Evolutionary conservation across 352 stramenopile genomes (phyloP).

Genomic region (Phytopythium delawarense): DNA sequence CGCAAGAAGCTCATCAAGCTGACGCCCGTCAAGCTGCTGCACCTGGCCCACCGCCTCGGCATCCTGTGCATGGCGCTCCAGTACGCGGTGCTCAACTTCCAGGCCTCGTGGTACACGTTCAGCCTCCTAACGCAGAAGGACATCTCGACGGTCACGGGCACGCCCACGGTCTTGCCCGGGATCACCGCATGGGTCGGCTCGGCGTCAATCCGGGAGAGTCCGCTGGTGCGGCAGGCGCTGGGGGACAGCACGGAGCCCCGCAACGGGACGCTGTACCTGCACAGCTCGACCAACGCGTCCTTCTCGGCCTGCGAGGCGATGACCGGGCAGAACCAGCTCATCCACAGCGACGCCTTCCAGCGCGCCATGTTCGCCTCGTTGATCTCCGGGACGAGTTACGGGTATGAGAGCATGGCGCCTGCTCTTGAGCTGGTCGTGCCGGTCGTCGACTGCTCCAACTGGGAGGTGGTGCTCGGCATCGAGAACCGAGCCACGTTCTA

Average conservation of each 20-base stretch:
- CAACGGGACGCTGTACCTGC: conserved; percentile 31
- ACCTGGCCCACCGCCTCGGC: conserved; percentile 11
- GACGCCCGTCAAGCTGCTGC: conserved; percentile 4
- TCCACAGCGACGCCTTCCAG: conserved; percentile 37
- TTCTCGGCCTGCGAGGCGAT: conserved; percentile 17
- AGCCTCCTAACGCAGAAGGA: conserved; percentile 14
- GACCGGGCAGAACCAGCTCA: conserved; percentile 10
- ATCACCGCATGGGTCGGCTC: conserved; percentile 27
- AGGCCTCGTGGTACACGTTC: conserved; percentile 19
- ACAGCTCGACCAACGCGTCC: conserved; percentile 15
- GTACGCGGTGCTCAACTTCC: conserved; percentile 25
- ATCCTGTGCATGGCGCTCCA: conserved; percentile 20
- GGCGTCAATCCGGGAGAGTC: conserved; percentile 24
- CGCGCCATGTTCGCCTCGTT: conserved; percentile 20
- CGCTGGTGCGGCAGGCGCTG: conserved; percentile 20
- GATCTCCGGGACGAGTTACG: conserved; percentile 25
- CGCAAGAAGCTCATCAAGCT: conserved; percentile 5
- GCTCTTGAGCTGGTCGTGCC: conserved; percentile 37
- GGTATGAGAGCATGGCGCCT: neutral
- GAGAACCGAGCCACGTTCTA: conserved; percentile 18
- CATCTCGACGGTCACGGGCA: conserved; percentile 12
- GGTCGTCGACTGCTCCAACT: conserved; percentile 36
- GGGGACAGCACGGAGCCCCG: conserved; percentile 22
- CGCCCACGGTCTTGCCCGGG: conserved; percentile 12
- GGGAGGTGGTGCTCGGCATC: conserved; percentile 15